Evolutionary conservation across 306 rosid species (phyloP), one percentile per base, ranked within the genome.

Genomic region (Vigna nakashimae): DNA sequence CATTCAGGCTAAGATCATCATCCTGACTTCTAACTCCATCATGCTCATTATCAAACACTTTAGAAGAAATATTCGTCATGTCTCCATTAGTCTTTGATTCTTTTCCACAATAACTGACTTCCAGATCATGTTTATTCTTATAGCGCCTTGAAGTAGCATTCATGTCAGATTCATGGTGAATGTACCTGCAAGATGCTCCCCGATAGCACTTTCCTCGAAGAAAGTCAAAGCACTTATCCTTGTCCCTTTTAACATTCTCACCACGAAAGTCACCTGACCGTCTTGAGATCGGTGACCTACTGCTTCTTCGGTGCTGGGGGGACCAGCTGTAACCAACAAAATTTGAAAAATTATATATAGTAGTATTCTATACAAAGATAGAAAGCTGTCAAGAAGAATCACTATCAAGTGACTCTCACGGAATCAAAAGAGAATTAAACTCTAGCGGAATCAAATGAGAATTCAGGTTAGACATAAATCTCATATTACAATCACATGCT

Each of bases 101-200:
- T 79, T 83, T 85, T 59, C 78, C 66, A 72, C 22, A 49, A 58
- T 85, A 82, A 56, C 82, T 74, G 69, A 48, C 74, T 59, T 91
- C 95, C 50, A 15, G 80, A 63, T 88, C 81, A 55, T 79, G 91
- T 74, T 86, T 91, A 85, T 86, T 85, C 84, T 83, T 84, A 40
- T 76, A 76, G 50, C 64, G 79, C 87, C 91, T 89, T 72, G 95
- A 86, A 82, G 86, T 82, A 77, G 88, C 83, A 83, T 60, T 91
- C 87, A 67, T 88, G 32, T 77, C 88, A 74, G 85, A 79, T 81
- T 91, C 96, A 78, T 76, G 87, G 90, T 95, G 99, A 79, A 72
- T 30, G 79, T 86, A 95, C 77, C 91, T 86, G 79, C 99, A 95
- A 34, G 88, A 87, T 28, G 85, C 91, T 83, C 99, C 99, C 14